phyloP scores from a whole-genome alignment of 148 eudicot species.

The Gaultheria prostrata region DNA sequence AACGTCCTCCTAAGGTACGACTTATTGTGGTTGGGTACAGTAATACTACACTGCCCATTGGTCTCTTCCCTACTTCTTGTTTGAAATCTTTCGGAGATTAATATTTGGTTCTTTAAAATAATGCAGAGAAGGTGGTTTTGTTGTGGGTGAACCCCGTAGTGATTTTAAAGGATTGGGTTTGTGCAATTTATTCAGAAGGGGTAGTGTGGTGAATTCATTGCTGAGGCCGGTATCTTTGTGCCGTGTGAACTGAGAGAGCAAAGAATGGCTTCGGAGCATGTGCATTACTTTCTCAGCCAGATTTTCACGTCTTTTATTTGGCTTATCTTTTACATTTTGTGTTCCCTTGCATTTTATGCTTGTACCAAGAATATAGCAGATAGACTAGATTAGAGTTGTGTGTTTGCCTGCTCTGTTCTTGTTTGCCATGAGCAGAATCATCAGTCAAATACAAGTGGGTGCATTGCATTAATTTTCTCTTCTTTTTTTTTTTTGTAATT shows the following conservation, averaged over 20 bases:
- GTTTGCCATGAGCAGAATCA: not conserved
- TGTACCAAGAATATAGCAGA: no score
- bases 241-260: not conserved
- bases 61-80: not conserved
- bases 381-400: not conserved
- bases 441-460: not conserved
- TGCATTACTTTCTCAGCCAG: not conserved
- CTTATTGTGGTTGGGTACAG: not conserved
- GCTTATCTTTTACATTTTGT: not conserved
- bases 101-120: not conserved
- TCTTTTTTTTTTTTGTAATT: not conserved
- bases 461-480: no score
- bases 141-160: conserved; percentile 16
- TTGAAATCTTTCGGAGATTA: not conserved
- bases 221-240: not conserved
- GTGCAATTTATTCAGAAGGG: not conserved
- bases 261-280: conserved; percentile 5
- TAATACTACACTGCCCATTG: not conserved
- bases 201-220: not conserved
- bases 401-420: not conserved
- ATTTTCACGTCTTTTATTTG: not conserved
- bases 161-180: not conserved
- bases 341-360: not conserved
- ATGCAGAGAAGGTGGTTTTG: conserved; percentile 29
- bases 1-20: conserved; percentile 11